Percentiles rank a stretch among this genome's conserved stretches.
phyloP scores from a whole-genome alignment of 345 rosid species.

The Theobroma cacao region DNA sequence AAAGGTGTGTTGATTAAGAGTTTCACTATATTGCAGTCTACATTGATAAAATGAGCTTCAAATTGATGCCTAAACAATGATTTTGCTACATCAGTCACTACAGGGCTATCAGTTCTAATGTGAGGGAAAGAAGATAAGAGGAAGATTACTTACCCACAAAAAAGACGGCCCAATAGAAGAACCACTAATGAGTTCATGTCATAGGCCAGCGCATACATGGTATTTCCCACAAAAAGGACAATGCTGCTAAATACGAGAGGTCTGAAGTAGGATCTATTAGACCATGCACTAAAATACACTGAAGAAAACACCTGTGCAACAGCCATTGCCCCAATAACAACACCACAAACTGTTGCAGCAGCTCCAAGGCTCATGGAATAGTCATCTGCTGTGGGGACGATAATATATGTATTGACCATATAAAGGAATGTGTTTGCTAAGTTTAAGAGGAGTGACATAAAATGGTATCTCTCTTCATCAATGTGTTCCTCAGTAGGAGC shows the following conservation, averaged over 20 bases:
- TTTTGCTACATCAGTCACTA: background rate
- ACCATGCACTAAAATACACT: constrained; percentile 97
- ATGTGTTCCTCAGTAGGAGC: constrained; percentile 62
- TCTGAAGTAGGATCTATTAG: constrained; percentile 88
- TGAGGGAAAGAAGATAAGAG: background rate
- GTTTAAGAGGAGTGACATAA: constrained; percentile 83
- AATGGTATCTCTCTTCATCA: constrained; percentile 79
- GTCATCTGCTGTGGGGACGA: constrained; percentile 96
- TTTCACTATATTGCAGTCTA: background rate
- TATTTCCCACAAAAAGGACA: constrained; percentile 76
- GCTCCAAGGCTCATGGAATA: constrained; percentile 93
- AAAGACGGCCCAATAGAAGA: constrained; percentile 84
- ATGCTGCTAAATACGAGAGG: constrained; percentile 96
- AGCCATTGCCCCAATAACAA: constrained; percentile 98
- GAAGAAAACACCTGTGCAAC: constrained; percentile 98
- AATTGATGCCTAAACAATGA: background rate
- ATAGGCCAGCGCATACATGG: constrained; percentile 90
- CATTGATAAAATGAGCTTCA: background rate
- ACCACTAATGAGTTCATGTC: constrained; percentile 67
- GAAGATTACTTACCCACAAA: constrained; percentile 81
- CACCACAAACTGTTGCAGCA: constrained; percentile 97
- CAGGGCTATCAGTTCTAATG: background rate
- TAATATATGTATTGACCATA: constrained; percentile 92
- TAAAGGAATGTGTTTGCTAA: constrained; percentile 85
- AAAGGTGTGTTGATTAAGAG: background rate